Percentiles rank a stretch among this genome's conserved stretches.
phyloP scores from a whole-genome alignment of 2,329 filamentous ascomycete species.

The Onygenales sp. region DNA sequence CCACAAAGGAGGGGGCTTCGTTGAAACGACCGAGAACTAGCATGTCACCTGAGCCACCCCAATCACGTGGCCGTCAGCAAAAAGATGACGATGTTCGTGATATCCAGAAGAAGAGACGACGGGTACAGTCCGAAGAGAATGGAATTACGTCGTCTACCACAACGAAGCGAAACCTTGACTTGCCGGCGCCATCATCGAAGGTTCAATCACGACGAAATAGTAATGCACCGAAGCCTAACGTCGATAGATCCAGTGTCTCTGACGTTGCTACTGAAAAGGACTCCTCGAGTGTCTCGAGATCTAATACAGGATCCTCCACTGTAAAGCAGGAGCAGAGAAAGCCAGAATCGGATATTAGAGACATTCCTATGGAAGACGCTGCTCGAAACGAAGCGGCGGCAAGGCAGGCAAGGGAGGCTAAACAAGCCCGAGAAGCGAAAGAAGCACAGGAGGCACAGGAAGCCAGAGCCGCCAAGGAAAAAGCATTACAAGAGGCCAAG shows the following conservation, averaged over 20 bases:
- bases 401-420: conserved; percentile 1
- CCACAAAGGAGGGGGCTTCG: conserved; percentile 12
- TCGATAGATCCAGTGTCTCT: conserved; percentile 9
- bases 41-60: conserved; percentile 30
- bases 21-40: conserved; percentile 35
- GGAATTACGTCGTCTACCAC: conserved; percentile 21
- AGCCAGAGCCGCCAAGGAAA: conserved; percentile 2
- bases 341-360: conserved; percentile 17
- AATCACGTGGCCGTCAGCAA: conserved; percentile 23
- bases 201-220: conserved; percentile 12
- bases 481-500: conserved; percentile 10
- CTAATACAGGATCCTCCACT: conserved; percentile 12
- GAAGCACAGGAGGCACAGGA: conserved; percentile 5
- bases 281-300: conserved; percentile 8
- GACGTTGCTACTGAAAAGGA: conserved; percentile 11
- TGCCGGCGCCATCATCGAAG: conserved; percentile 12
- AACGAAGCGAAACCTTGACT: conserved; percentile 19
- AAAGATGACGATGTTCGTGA: conserved; percentile 22
- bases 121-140: conserved; percentile 31
- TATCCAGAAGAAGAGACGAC: conserved; percentile 34
- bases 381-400: neutral
- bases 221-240: conserved; percentile 12
- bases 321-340: conserved; percentile 25
- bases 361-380: conserved; percentile 21
- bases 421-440: neutral